These are phyloP conservation scores for Aphanocladium album DNA, from an alignment of 2,329 filamentous ascomycete genomes.

Conservation along the genomic window DNA sequence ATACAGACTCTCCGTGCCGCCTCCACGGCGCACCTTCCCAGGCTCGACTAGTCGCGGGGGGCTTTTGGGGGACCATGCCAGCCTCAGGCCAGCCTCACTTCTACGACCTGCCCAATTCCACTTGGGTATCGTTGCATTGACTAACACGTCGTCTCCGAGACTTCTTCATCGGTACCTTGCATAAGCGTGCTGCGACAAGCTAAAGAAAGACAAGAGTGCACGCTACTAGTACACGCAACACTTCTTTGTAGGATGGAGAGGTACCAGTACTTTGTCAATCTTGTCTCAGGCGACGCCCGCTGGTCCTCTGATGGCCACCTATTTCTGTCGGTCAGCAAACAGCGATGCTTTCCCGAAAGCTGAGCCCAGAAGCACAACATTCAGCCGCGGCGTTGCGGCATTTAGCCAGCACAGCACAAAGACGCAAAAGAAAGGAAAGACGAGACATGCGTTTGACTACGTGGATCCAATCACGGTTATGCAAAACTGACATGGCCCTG, in stretches of 20 bases:
- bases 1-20: no score
- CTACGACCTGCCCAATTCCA: background rate
- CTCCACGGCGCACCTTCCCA: background rate
- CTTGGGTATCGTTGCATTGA: background rate
- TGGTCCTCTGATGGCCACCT: background rate
- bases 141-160: background rate
- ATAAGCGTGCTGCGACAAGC: constrained; percentile 4
- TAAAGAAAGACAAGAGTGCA: background rate
- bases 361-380: background rate
- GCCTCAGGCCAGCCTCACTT: background rate
- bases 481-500: background rate
- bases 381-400: constrained; percentile 1
- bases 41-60: background rate
- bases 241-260: no score
- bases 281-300: background rate
- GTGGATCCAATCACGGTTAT: constrained; percentile 9
- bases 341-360: background rate
- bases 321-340: constrained; percentile 9
- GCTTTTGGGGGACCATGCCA: no score
- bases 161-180: constrained; percentile 10
- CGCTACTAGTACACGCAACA: no score
- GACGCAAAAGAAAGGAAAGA: background rate
- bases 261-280: no score
- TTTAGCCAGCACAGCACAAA: background rate
- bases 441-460: constrained; percentile 7